Evolutionary conservation across 1,284 basidiomycete genomes (phyloP).

Genomic region (Garcileccinum viscosum): DNA sequence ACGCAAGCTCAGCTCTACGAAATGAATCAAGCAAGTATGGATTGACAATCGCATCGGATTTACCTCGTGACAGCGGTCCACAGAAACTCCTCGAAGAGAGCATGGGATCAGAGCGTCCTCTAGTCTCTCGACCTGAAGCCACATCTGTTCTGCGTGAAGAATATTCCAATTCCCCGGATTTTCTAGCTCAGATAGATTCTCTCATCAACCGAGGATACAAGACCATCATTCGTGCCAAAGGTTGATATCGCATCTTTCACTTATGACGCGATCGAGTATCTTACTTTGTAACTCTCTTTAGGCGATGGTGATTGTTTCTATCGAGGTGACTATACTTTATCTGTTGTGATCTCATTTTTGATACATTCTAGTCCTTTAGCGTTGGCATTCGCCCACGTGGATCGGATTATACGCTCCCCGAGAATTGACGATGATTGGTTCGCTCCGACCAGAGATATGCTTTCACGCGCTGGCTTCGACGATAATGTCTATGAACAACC

Average conservation of each 20-base stretch:
- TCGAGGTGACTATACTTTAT: constrained; percentile 56
- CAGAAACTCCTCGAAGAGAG: constrained; percentile 58
- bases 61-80: background rate
- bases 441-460: constrained; percentile 60
- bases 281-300: constrained; percentile 28
- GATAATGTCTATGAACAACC: constrained; percentile 63
- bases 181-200: constrained; percentile 74
- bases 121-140: constrained; percentile 56
- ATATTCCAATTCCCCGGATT: constrained; percentile 63
- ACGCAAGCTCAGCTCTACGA: constrained; percentile 51
- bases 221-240: constrained; percentile 70
- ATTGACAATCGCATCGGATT: constrained; percentile 6
- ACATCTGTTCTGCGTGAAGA: constrained; percentile 63
- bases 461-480: constrained; percentile 73
- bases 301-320: constrained; percentile 87
- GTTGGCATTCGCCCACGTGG: constrained; percentile 71
- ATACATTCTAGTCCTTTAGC: constrained; percentile 54
- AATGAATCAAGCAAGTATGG: constrained; percentile 50
- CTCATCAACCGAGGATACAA: constrained; percentile 62
- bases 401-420: constrained; percentile 59
- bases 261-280: constrained; percentile 28
- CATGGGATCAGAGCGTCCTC: constrained; percentile 50
- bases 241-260: constrained; percentile 48
- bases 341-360: constrained; percentile 23
- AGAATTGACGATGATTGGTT: constrained; percentile 54